Conservation (phyloP, 1,284 basidiomycete genomes). For the Rhizoctonia solani region DNA sequence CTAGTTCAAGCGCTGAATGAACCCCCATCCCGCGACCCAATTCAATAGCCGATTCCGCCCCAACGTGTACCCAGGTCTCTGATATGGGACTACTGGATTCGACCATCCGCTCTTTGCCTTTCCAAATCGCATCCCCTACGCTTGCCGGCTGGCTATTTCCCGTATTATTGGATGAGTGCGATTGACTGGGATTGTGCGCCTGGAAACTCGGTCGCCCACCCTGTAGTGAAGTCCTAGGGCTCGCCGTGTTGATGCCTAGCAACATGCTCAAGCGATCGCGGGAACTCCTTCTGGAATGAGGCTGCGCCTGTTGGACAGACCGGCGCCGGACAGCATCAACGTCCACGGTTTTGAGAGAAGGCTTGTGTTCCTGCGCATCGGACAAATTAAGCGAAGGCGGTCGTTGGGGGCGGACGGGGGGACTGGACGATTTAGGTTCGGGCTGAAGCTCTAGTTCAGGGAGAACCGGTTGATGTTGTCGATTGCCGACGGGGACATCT, state of each 20-base stretch:
- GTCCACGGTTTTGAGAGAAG: conserved; percentile 14
- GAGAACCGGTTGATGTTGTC: background rate
- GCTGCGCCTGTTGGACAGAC: too few relatives aligned
- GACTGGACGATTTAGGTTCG: background rate
- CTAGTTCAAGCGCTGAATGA: too few relatives aligned
- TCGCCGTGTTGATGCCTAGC: background rate
- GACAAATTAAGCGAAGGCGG: conserved; percentile 21
- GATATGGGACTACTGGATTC: background rate
- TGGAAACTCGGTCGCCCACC: background rate
- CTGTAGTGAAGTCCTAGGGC: background rate
- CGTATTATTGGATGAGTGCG: background rate
- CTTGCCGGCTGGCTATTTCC: background rate
- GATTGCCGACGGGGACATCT: background rate
- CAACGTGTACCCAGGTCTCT: background rate
- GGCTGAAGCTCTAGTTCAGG: background rate
- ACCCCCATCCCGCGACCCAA: too few relatives aligned
- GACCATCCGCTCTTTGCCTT: background rate
- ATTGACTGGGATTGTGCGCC: background rate
- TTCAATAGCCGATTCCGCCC: background rate
- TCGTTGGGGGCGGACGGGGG: conserved; percentile 4
- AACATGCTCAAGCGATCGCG: conserved; percentile 17
- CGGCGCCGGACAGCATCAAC: conserved; percentile 1
- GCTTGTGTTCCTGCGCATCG: conserved; percentile 14
- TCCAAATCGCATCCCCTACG: background rate
- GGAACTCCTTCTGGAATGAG: conserved; percentile 6